Base-by-base conservation (phyloP, 768 basidiomycete species). In the Tylopilus subfusipes region DNA sequence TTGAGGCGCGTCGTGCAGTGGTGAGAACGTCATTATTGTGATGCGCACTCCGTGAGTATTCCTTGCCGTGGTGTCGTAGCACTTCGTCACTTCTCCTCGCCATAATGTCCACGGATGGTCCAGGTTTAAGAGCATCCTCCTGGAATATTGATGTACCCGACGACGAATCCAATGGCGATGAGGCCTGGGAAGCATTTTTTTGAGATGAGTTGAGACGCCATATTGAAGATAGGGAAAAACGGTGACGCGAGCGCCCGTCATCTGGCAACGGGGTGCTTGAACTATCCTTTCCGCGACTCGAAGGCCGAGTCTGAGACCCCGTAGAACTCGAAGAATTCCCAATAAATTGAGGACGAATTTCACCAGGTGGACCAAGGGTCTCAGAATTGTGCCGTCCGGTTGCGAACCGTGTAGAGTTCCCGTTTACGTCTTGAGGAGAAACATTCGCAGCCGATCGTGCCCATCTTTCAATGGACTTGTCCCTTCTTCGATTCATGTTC, bases 1-100 rank as follows among this genome's bases (percentile, higher is more conserved):
- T 85, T 47, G 84, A 82, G 11, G 85, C 85, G 6, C 85, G 75
- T 54, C 80, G 75, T 25, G 80, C 82, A 30, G 77, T 75, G 13
- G 73, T 74, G 39, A 78, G 63, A 48, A 54, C 47, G 8, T 72
- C 67, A 40, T 63, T 56, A 50, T 60, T 52, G 29, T 68, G 66
- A 56, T 65, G 63, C 42, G 61, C 50, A 21, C 64, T 66, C 22
- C 55, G 69, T 18, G 48, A 57, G 4, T 50, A 68, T 29, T 62
- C 71, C 40, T 62, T 65, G 42, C 63, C 68, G n/a, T 57, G 64
- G 14, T 67, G 68, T 40, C 69, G 64, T 52, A 69, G 61, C 13
- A 65, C 78, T 59, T 83, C 83, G 55, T 78, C 81, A 60, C 82
- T 83, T 45, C 68, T 55, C 49, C 68, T 63, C 18, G 65, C 58